phyloP scores from a whole-genome alignment of 2,329 filamentous ascomycete genomes.

The Aureobasidium sp. region DNA sequence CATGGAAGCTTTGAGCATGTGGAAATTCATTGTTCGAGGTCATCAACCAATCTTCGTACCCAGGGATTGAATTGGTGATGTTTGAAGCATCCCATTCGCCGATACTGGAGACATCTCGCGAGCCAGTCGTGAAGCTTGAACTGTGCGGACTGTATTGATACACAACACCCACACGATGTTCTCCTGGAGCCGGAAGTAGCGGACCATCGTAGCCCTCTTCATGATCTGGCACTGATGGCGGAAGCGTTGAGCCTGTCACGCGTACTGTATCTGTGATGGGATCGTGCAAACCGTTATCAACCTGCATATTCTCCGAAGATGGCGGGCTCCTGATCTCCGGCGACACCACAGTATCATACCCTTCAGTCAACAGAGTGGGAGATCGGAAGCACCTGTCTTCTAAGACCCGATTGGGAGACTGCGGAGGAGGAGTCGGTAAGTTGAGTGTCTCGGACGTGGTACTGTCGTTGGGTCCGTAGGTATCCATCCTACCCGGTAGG shows the following conservation, averaged over 20 bases:
- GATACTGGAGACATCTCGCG: neutral
- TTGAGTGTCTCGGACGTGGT: neutral
- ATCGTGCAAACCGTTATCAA: neutral
- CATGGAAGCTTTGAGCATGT: neutral
- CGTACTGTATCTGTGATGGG: too few species aligned
- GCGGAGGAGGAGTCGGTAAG: neutral
- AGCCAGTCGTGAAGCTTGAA: neutral
- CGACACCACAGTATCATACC: neutral
- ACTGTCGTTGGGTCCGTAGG: neutral
- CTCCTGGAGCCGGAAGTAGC: neutral
- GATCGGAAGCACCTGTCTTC: neutral
- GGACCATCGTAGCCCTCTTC: neutral
- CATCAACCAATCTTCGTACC: neutral
- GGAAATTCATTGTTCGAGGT: neutral
- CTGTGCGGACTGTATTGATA: neutral
- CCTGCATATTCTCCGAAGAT: neutral
- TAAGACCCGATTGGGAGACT: too few species aligned
- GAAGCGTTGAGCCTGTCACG: too few species aligned
- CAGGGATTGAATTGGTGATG: neutral
- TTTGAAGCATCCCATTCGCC: neutral
- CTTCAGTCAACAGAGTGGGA: neutral
- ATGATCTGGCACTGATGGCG: neutral
- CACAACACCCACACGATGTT: neutral
- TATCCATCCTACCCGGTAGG: too few species aligned
- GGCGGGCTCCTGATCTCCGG: neutral